Evolutionary conservation across 208 protist species (phyloP).

Genomic region (Plasmodiophora brassicae): DNA sequence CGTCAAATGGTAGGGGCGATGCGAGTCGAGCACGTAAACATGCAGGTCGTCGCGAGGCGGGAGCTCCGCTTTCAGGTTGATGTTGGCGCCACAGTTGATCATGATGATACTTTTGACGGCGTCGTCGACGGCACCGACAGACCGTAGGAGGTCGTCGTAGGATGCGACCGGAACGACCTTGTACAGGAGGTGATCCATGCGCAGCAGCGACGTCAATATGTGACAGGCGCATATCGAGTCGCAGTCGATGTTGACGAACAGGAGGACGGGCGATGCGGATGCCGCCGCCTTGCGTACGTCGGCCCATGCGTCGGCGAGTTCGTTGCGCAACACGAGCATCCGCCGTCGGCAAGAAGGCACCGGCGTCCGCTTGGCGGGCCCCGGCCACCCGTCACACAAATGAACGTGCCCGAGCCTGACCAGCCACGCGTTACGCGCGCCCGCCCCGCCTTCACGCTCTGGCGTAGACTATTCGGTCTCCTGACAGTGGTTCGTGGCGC

Average conservation of each 20-base stretch:
- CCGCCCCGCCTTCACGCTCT: no score
- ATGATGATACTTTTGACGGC: background rate
- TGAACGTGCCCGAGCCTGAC: no score
- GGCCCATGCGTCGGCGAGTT: background rate
- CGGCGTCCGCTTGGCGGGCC: no score
- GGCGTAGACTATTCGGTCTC: no score
- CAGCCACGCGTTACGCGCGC: no score
- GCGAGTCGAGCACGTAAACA: constrained; percentile 36
- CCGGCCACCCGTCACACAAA: no score
- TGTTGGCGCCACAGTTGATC: constrained; percentile 25
- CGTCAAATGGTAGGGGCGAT: constrained; percentile 32
- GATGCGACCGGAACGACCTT: background rate
- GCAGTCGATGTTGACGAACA: background rate
- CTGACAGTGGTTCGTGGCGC: no score
- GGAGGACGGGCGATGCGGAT: background rate
- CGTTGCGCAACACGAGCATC: background rate
- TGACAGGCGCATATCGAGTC: background rate
- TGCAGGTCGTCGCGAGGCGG: background rate
- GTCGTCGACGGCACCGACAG: background rate
- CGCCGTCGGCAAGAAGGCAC: no score
- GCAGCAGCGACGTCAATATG: background rate
- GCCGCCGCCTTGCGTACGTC: background rate
- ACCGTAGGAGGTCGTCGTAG: background rate
- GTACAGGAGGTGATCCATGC: constrained; percentile 2
- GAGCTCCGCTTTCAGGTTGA: constrained; percentile 1